A percentile compares a stretch with the other conserved stretches of the same genome.
These are phyloP conservation scores for Blastosporella zonata DNA, from an alignment of 1,284 basidiomycete species.

Conservation along the genomic window DNA sequence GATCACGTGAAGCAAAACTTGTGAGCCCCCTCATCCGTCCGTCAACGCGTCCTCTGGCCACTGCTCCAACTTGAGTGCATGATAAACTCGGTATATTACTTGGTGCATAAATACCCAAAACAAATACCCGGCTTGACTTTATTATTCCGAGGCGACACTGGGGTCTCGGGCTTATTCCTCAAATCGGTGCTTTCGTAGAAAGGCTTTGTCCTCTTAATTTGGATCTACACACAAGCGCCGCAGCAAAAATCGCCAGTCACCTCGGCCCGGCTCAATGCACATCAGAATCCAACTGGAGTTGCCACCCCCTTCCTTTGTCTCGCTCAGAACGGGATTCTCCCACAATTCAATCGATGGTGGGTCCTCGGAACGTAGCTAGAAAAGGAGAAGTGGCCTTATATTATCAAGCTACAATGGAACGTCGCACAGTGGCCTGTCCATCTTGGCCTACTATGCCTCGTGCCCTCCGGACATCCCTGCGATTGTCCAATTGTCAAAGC, in stretches of 20 bases:
- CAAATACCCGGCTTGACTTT: no score
- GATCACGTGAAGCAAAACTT: slow-evolving; percentile 17
- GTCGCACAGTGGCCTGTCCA: slow-evolving; percentile 17
- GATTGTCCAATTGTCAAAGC: slow-evolving; percentile 18
- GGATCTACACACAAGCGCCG: no score
- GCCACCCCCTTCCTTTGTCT: slow-evolving; percentile 20
- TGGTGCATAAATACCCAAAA: no score
- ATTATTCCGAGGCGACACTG: no score
- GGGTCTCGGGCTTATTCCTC: no score
- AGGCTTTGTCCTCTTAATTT: no score
- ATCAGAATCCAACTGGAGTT: not conserved
- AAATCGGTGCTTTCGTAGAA: no score
- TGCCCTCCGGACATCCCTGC: slow-evolving; percentile 12
- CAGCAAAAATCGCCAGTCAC: no score
- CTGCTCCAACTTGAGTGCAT: no score
- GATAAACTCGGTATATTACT: not conserved
- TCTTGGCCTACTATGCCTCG: slow-evolving; percentile 13
- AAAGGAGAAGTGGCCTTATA: slow-evolving; percentile 15
- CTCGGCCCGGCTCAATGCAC: not conserved
- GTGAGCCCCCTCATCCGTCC: slow-evolving; percentile 18
- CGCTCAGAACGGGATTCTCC: slow-evolving; percentile 6
- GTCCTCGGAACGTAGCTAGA: slow-evolving; percentile 17
- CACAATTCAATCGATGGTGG: slow-evolving; percentile 15
- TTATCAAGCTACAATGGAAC: slow-evolving; percentile 15
- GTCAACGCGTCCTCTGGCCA: slow-evolving; percentile 5